Evolutionary conservation across 495 filamentous ascomycete genomes (phyloP), one percentile per base, ranked within the genome.

Genomic region (Sphaerosporella brunnea): DNA sequence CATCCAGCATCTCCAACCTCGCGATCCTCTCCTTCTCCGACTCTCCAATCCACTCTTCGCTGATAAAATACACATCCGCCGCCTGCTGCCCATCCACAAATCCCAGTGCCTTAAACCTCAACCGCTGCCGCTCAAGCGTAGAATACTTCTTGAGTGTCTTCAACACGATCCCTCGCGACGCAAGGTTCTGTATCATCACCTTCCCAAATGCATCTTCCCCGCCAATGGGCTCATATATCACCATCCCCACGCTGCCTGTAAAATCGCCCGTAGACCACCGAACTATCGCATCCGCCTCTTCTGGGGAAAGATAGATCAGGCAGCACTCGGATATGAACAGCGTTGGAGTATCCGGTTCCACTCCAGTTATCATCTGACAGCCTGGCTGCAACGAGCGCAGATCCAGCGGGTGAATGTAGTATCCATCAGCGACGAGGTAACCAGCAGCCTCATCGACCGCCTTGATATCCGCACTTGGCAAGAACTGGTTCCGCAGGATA

Each of bases 261-360:
- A 82, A 66, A 34, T 53, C 64, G 13, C 68, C 62, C 2, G 73
- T 68, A 53, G 93, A 84, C 57, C 74, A 78, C 19, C 68, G 52
- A n/a, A 93, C 65, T 9, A 90, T 75, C 10, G 64, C 59, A 36
- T 66, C 65, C 1, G 84, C 79, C 24, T 74, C 69, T 0, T 66
- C 49, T 0, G 78, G 70, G 0, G 76, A 68, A 1, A 97, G 72
- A 61, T 97, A 97, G 52, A 85, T 79, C 20, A 97, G 70, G 64
- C 90, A 95, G 67, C 88, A 95, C 63, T 97, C 90, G 0, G 85
- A 93, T 9, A 96, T 69, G 30, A 96, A 54, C 11, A 96, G 64
- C 1, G 88, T 96, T 1, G 88, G 87, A 0, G 82, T 19, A 25
- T 54, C 56, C 0, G 65, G 60, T 18, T 80, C 70, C 0, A 78